A percentile compares a stretch with the other conserved stretches of the same genome.
Conservation (phyloP, 345 rosid genomes). For the Gossypium australe region DNA sequence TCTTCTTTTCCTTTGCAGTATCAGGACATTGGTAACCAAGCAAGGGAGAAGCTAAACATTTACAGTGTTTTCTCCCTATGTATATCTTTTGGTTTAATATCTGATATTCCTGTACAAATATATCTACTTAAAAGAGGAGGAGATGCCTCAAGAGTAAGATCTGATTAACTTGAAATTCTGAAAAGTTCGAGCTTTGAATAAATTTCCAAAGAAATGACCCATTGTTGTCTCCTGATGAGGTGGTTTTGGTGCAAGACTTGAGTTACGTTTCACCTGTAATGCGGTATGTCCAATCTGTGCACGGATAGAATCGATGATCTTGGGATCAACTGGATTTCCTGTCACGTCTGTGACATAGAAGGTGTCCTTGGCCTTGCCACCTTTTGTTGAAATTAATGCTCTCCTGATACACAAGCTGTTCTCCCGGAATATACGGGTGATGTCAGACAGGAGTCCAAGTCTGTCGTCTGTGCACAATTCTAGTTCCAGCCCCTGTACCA, state of each 20-base stretch:
- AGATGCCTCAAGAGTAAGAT: conserved; percentile 31
- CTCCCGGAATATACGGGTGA: conserved; percentile 55
- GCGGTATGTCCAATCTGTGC: conserved; percentile 32
- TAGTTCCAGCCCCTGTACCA: conserved; percentile 47
- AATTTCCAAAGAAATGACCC: conserved; percentile 42
- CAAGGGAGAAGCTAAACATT: not conserved
- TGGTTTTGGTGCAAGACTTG: conserved; percentile 25
- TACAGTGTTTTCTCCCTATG: conserved; percentile 11
- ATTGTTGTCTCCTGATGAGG: conserved; percentile 32
- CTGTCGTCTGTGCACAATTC: conserved; percentile 50
- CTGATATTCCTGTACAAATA: conserved; percentile 20
- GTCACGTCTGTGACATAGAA: conserved; percentile 52
- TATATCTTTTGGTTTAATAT: conserved; percentile 5
- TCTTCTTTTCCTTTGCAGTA: conserved; percentile 14
- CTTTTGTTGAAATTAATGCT: conserved; percentile 48
- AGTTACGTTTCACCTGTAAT: conserved; percentile 35
- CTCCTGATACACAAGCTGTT: conserved; percentile 47
- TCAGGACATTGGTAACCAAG: not conserved
- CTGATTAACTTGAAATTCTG: conserved; percentile 42
- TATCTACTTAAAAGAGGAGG: conserved; percentile 12
- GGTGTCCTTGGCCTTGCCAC: conserved; percentile 40
- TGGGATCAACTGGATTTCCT: conserved; percentile 42
- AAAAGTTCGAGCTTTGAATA: conserved; percentile 42
- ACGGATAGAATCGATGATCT: conserved; percentile 35
- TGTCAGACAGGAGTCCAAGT: conserved; percentile 50